Evolutionary conservation across 306 rosid genomes (phyloP), one percentile per base, ranked within the genome.

Genomic region (Fagus sylvatica): DNA sequence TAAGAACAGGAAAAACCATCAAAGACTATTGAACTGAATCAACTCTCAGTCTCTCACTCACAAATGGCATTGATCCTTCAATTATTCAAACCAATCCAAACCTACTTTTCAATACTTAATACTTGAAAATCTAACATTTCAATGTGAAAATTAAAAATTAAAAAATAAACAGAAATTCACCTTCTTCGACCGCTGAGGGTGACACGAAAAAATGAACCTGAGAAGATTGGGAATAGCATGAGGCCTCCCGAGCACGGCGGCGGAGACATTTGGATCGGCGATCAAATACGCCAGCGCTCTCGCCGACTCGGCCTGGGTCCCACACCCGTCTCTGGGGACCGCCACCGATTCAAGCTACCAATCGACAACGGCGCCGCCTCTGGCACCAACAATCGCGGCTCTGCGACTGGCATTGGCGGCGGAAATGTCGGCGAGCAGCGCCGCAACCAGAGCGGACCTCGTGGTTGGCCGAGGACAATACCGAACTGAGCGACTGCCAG

Each of bases 391-490:
- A n/a, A n/a, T n/a, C n/a, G n/a, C n/a, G n/a, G n/a, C n/a, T n/a
- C n/a, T n/a, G n/a, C n/a, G n/a, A n/a, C n/a, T n/a, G n/a, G n/a
- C n/a, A n/a, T n/a, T n/a, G 32, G 97, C 98, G 0, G 96, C 91
- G 4, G 92, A 80, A 11, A 95, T 95, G 36, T 95, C 98, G 0
- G 97, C 98, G 1, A 95, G 96, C 79, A 95, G 71, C 5, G 97
- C 92, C 68, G 98, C 98, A 2, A 95, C 98, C 97, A 2, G 93
- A 89, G 9, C 95, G 92, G 19, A 94, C 97, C 85, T 90, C 98
- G 54, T 94, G 95, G 78, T 95, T 92, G 54, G 97, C 97, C 11
- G 97, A 90, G 1, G 98, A 95, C 80, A 95, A 54, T n/a, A n/a
- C n/a, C n/a, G n/a, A n/a, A n/a, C n/a, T n/a, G n/a, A n/a, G n/a